phyloP scores from a whole-genome alignment of 2,329 filamentous ascomycete species.

The Metarhizium anisopliae region DNA sequence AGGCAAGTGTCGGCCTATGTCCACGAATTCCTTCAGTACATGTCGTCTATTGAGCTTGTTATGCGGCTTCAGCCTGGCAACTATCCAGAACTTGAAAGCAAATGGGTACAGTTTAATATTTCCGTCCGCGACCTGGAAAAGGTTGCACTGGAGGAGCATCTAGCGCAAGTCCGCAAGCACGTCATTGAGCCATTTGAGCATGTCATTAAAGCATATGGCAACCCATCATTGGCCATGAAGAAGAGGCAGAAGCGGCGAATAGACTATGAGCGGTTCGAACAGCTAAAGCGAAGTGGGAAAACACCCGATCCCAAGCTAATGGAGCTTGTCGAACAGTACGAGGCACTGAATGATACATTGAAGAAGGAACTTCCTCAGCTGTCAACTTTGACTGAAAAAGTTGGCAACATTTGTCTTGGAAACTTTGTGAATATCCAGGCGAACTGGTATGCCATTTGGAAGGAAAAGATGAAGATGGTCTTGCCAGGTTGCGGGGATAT shows the following conservation, averaged over 20 bases:
- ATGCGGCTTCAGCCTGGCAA: slow-evolving; percentile 63
- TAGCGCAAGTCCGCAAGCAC: slow-evolving; percentile 62
- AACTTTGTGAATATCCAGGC: slow-evolving; percentile 81
- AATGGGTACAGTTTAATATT: slow-evolving; percentile 86
- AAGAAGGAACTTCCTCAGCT: slow-evolving; percentile 87
- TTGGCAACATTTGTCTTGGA: slow-evolving; percentile 74
- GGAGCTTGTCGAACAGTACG: slow-evolving; percentile 81
- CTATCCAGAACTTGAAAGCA: slow-evolving; percentile 81
- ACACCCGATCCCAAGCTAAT: slow-evolving; percentile 78
- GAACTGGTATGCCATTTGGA: slow-evolving; percentile 75
- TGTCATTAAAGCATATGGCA: slow-evolving; percentile 71
- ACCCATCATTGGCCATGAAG: slow-evolving; percentile 81
- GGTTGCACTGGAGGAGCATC: slow-evolving; percentile 73
- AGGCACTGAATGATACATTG: slow-evolving; percentile 82
- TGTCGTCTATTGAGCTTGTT: slow-evolving; percentile 74
- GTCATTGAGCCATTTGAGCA: slow-evolving; percentile 79
- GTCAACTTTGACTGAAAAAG: slow-evolving; percentile 68
- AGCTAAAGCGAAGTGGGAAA: slow-evolving; percentile 70
- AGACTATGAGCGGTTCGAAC: slow-evolving; percentile 76
- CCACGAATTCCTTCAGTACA: slow-evolving; percentile 69
- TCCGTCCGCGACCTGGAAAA: slow-evolving; percentile 80
- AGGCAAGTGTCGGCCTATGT: slow-evolving; percentile 74
- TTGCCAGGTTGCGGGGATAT: slow-evolving; percentile 55
- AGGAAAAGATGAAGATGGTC: slow-evolving; percentile 69
- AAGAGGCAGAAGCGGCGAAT: slow-evolving; percentile 89